Percentiles rank a stretch among this genome's conserved stretches.
Conservation (phyloP, 2,329 filamentous ascomycete species). For the Phaeosphaeria sp. region DNA sequence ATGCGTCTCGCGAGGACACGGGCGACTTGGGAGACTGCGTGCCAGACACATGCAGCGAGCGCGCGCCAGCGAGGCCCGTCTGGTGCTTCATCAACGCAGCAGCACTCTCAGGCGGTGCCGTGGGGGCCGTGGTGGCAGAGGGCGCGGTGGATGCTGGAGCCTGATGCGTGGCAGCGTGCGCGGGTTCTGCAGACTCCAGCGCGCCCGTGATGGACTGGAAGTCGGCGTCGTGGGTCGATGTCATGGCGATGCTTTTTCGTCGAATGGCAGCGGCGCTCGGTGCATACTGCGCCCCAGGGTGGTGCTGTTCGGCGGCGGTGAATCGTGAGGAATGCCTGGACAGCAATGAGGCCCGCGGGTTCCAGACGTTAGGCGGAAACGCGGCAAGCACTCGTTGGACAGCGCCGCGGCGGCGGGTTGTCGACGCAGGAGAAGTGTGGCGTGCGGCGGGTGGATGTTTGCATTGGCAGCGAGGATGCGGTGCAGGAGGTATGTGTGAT, state of each 20-base stretch:
- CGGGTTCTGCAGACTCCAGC: conserved; percentile 46
- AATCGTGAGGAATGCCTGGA: conserved; percentile 26
- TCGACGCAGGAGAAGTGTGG: conserved; percentile 28
- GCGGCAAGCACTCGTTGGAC: conserved; percentile 43
- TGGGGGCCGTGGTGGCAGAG: conserved; percentile 16
- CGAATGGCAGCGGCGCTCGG: conserved; percentile 29
- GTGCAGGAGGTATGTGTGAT: conserved; percentile 2
- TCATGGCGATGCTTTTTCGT: conserved; percentile 39
- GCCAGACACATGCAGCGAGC: conserved; percentile 39
- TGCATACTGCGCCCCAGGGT: conserved; percentile 37
- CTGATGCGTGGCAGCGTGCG: conserved; percentile 16
- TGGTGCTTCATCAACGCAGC: conserved; percentile 31
- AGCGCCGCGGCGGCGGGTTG: conserved; percentile 26
- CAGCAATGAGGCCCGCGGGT: conserved; percentile 22
- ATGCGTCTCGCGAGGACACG: conserved; percentile 56
- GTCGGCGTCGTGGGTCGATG: conserved; percentile 28
- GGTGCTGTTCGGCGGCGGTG: conserved; percentile 12
- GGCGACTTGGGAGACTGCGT: conserved; percentile 53
- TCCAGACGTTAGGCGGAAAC: conserved; percentile 24
- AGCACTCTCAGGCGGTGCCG: conserved; percentile 20
- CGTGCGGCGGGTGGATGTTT: conserved; percentile 18
- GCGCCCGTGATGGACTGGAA: conserved; percentile 48
- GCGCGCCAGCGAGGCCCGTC: conserved; percentile 29
- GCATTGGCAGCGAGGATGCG: conserved; percentile 32
- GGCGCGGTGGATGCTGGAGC: conserved; percentile 14